Conservation (phyloP, 768 basidiomycete genomes). For the Tephrocybe sp. region DNA sequence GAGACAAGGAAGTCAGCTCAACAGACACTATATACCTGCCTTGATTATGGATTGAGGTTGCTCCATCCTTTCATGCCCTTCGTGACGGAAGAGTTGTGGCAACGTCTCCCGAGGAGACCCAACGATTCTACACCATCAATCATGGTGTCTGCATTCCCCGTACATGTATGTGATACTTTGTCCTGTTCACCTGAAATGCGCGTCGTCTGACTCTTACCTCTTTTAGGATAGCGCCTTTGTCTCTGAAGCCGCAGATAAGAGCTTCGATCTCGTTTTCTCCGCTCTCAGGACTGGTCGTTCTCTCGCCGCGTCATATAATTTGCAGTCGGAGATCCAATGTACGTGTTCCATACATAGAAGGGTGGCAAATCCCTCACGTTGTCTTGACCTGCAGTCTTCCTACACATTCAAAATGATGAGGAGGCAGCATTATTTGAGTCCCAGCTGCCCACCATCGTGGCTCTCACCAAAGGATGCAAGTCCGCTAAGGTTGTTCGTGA, state of each 20-base stretch:
- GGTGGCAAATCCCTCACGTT: constrained; percentile 7
- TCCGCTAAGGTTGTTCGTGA: constrained; percentile 66
- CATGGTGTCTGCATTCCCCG: constrained; percentile 86
- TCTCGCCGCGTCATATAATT: constrained; percentile 84
- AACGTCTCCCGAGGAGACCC: constrained; percentile 84
- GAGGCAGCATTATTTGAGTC: constrained; percentile 69
- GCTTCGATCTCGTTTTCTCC: constrained; percentile 85
- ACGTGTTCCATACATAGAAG: constrained; percentile 20
- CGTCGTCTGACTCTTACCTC: neutral
- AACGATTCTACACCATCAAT: constrained; percentile 84
- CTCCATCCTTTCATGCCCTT: constrained; percentile 99
- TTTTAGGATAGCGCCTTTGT: constrained; percentile 61
- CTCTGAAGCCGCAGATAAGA: constrained; percentile 72
- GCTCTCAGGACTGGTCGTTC: constrained; percentile 81
- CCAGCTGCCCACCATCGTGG: constrained; percentile 72
- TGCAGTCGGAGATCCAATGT: constrained; percentile 86
- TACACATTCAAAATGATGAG: constrained; percentile 64
- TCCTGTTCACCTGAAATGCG: neutral
- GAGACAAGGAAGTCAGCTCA: constrained; percentile 80
- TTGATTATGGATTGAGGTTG: constrained; percentile 86
- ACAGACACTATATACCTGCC: constrained; percentile 93
- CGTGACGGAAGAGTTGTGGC: constrained; percentile 98
- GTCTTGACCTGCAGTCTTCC: constrained; percentile 58
- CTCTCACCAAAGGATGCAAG: constrained; percentile 89
- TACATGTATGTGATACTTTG: constrained; percentile 57